Base-by-base conservation (phyloP, 345 rosid genomes). In the Theobroma cacao region DNA sequence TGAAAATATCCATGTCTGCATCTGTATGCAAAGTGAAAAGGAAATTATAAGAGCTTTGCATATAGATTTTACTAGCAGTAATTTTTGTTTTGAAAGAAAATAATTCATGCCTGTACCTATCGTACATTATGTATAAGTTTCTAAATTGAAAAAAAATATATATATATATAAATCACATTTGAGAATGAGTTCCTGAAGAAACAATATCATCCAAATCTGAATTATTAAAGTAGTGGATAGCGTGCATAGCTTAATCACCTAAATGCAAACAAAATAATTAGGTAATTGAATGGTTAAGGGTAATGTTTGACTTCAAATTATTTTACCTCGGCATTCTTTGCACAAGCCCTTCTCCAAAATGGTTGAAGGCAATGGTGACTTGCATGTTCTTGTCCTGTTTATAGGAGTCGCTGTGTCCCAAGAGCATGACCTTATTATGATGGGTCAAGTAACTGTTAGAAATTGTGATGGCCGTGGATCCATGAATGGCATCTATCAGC, bases 261-360 rank as follows among this genome's bases (percentile, higher is more conserved):
- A 47, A 70, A 2, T n/a, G n/a, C n/a, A n/a, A 2, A 7, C 22
- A 12, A 5, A 47, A 26, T n/a, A 14, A 69, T 1, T 63, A 28
- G 3, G n/a, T n/a, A n/a, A 26, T 24, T 68, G 0, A 20, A 24
- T 41, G 31, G n/a, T 13, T n/a, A n/a, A n/a, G n/a, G n/a, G n/a
- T n/a, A n/a, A n/a, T n/a, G n/a, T n/a, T n/a, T n/a, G n/a, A n/a
- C n/a, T n/a, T n/a, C n/a, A n/a, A 8, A 73, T 12, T 56, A 7
- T 20, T 52, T 77, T 85, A 90, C 93, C 91, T 85, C 1, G 91
- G 93, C 90, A 90, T 90, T 83, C 93, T 88, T 64, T 90, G 93
- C 58, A 88, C 88, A 76, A 88, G 90, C 14, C 93, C 91, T 86
- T 90, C 90, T 6, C 91, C 93, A 65, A 90, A 90, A 81, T 90